Conservation (phyloP, 331 rosid genomes). For the Stylosanthes scabra region DNA sequence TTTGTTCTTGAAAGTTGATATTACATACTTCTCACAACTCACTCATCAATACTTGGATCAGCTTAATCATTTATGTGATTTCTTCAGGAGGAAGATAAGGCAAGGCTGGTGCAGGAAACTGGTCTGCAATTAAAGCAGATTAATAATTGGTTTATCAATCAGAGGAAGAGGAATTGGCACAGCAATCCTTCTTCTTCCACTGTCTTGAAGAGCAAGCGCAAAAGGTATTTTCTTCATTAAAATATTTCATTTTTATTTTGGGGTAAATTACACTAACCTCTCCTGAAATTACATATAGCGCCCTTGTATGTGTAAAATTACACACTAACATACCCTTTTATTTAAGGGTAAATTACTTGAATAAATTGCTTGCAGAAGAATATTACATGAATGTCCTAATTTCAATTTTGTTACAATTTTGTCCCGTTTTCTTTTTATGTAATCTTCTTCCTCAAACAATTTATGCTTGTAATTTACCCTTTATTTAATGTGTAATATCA, state of each 20-base stretch:
- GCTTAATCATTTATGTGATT: not conserved
- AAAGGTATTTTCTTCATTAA: slow-evolving; percentile 55
- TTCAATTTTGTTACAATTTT: no score
- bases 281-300: no score
- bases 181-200: slow-evolving; percentile 83
- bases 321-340: no score
- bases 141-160: slow-evolving; percentile 94
- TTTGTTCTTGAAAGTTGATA: not conserved
- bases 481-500: no score
- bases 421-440: no score
- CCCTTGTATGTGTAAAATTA: no score
- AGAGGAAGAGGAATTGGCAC: slow-evolving; percentile 96
- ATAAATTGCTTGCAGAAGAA: no score
- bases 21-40: slow-evolving; percentile 9
- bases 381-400: no score
- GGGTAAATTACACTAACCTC: no score
- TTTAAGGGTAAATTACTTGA: no score
- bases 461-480: no score
- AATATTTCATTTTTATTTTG: not conserved
- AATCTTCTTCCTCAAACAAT: no score
- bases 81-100: slow-evolving; percentile 88
- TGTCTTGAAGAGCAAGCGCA: slow-evolving; percentile 87
- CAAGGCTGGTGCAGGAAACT: slow-evolving; percentile 86
- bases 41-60: not conserved
- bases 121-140: slow-evolving; percentile 91